phyloP scores from a whole-genome alignment of 345 rosid species.

The Rhodamnia argentea region DNA sequence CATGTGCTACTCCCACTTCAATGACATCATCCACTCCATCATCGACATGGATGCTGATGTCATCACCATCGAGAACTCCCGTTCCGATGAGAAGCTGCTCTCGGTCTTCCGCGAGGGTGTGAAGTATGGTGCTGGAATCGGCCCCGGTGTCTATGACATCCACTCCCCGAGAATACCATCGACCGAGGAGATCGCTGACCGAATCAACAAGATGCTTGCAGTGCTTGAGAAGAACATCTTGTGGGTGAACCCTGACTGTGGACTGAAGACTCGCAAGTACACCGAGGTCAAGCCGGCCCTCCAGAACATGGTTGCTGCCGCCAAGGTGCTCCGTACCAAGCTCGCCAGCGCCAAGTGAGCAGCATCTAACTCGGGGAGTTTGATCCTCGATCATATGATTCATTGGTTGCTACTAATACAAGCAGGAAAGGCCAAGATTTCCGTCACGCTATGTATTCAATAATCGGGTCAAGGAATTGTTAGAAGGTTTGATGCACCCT shows the following conservation, averaged over 20 bases:
- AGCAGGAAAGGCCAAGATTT: background rate
- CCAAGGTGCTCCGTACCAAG: conserved; percentile 82
- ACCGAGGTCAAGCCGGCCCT: conserved; percentile 89
- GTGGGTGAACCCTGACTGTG: conserved; percentile 99
- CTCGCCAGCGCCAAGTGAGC: conserved; percentile 80
- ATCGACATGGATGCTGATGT: conserved; percentile 98
- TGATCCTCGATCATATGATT: background rate
- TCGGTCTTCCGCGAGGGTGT: conserved; percentile 98
- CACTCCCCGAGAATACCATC: conserved; percentile 98
- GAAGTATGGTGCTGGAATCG: conserved; percentile 92
- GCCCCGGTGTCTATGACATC: conserved; percentile 95
- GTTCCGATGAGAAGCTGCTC: conserved; percentile 94
- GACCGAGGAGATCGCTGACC: conserved; percentile 83
- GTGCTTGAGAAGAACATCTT: conserved; percentile 78
- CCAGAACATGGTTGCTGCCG: conserved; percentile 81
- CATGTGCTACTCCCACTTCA: conserved; percentile 99
- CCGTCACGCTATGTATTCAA: background rate
- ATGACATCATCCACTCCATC: conserved; percentile 93
- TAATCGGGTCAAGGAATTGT: background rate
- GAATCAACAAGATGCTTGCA: conserved; percentile 93
- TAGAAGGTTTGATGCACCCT: background rate
- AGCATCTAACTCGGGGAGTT: background rate
- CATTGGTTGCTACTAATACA: background rate
- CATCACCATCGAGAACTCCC: conserved; percentile 97
- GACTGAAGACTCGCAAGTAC: conserved; percentile 92